A percentile compares a stretch with the other conserved stretches of the same genome.
These are phyloP conservation scores for Meredithiella fracta DNA, from an alignment of 2,329 filamentous ascomycete genomes.

Conservation along the genomic window DNA sequence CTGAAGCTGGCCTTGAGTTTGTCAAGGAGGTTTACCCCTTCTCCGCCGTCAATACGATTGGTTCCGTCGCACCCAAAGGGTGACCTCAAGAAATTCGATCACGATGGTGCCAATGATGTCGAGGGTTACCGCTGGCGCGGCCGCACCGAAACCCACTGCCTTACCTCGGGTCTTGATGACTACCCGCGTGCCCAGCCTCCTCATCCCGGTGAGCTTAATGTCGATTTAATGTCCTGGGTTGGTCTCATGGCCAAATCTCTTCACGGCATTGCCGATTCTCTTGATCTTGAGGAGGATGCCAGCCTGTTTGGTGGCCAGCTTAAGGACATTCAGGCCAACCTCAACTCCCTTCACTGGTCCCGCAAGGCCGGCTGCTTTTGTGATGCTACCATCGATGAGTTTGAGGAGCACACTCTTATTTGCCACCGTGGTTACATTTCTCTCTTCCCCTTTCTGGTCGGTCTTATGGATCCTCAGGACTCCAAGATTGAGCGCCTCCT, in stretches of 20 bases:
- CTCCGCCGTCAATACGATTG: conserved; percentile 82
- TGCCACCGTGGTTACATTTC: conserved; percentile 97
- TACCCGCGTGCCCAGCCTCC: conserved; percentile 89
- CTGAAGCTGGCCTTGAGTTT: conserved; percentile 51
- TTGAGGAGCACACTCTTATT: conserved; percentile 74
- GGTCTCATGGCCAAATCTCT: conserved; percentile 90
- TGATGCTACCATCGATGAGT: conserved; percentile 88
- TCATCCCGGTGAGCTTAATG: conserved; percentile 86
- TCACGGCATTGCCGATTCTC: conserved; percentile 55
- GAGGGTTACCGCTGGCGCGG: conserved; percentile 94
- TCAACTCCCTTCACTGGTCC: conserved; percentile 89
- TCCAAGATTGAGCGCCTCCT: conserved; percentile 58
- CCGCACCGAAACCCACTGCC: conserved; percentile 66
- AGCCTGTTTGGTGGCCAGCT: conserved; percentile 55
- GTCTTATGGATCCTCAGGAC: conserved; percentile 58
- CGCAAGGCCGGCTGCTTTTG: conserved; percentile 69
- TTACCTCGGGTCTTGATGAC: conserved; percentile 90
- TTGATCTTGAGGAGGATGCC: conserved; percentile 63
- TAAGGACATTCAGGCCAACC: conserved; percentile 64
- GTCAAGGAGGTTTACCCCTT: conserved; percentile 68
- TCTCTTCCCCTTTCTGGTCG: conserved; percentile 79
- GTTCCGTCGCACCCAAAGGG: conserved; percentile 88
- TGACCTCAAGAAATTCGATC: conserved; percentile 81
- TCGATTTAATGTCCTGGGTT: conserved; percentile 91
- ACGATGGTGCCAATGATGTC: conserved; percentile 70